These are phyloP conservation scores for Psidium guajava DNA, from an alignment of 345 rosid genomes.

Conservation along the genomic window DNA sequence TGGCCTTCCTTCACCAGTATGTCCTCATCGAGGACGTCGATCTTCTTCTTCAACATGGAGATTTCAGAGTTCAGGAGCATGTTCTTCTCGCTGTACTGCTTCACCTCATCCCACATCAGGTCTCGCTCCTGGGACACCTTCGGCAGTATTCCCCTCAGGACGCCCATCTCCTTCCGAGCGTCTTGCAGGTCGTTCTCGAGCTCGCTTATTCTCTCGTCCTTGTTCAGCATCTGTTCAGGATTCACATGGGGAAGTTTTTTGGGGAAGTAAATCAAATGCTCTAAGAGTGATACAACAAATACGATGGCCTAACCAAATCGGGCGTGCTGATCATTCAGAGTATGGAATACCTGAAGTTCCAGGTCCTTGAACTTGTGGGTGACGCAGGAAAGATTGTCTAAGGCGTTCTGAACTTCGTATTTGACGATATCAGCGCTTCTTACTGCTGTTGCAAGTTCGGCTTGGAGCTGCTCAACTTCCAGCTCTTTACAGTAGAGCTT, in stretches of 20 bases:
- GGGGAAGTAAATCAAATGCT: not conserved
- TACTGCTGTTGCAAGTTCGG: conserved; percentile 74
- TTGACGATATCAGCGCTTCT: conserved; percentile 71
- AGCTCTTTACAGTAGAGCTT: conserved; percentile 75
- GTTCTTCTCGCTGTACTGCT: conserved; percentile 68
- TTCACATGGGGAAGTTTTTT: not conserved
- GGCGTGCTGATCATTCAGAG: not conserved
- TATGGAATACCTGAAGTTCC: conserved; percentile 60
- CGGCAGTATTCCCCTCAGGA: conserved; percentile 39
- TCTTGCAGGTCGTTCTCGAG: conserved; percentile 58
- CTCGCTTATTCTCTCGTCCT: conserved; percentile 46
- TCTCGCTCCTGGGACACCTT: conserved; percentile 79
- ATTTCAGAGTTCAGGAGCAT: conserved; percentile 78
- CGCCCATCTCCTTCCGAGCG: conserved; percentile 38
- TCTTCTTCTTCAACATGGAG: conserved; percentile 44
- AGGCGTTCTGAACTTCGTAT: conserved; percentile 54
- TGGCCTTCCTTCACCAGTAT: conserved; percentile 83
- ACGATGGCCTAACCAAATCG: not conserved
- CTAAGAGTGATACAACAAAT: not conserved
- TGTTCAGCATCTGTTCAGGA: conserved; percentile 51
- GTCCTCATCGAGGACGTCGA: conserved; percentile 69
- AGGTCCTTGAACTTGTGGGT: conserved; percentile 66
- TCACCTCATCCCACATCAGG: conserved; percentile 72
- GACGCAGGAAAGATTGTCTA: conserved; percentile 58
- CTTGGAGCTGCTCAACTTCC: conserved; percentile 80